Evolutionary conservation across 176 grass and related monocot species (phyloP).

Genomic region (Cenchrus purpureus): DNA sequence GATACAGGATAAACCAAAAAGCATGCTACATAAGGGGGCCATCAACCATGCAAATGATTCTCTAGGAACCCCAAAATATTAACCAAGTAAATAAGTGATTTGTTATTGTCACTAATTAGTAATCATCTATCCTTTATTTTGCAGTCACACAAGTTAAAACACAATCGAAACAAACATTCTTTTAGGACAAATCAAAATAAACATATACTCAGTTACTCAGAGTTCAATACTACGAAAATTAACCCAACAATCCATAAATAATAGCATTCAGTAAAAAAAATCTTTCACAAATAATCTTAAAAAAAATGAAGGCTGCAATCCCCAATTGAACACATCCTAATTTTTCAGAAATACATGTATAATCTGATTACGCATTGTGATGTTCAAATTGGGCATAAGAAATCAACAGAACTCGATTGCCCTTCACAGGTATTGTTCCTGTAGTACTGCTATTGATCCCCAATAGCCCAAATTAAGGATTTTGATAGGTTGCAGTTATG

Average conservation of each 20-base stretch:
- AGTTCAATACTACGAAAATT: background rate
- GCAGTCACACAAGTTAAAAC: background rate
- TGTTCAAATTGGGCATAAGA: background rate
- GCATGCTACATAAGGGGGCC: background rate
- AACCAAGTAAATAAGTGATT: background rate
- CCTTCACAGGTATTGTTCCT: background rate
- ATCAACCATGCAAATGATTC: background rate
- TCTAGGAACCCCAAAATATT: background rate
- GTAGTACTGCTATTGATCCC: background rate
- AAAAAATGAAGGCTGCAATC: background rate
- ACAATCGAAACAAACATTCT: background rate
- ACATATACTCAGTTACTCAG: background rate
- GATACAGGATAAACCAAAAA: background rate
- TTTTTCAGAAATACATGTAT: background rate
- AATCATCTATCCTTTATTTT: background rate
- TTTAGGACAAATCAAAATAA: background rate
- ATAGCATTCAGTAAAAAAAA: background rate
- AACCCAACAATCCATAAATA: background rate
- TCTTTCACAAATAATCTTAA: background rate
- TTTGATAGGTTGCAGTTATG: background rate
- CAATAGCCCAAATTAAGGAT: background rate
- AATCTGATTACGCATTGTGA: background rate
- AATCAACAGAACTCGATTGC: background rate
- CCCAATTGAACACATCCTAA: background rate
- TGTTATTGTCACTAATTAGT: background rate